Percentiles rank a stretch among this genome's conserved stretches.
Evolutionary conservation across 768 basidiomycete genomes (phyloP).

Genomic region (Boletus speciosus): DNA sequence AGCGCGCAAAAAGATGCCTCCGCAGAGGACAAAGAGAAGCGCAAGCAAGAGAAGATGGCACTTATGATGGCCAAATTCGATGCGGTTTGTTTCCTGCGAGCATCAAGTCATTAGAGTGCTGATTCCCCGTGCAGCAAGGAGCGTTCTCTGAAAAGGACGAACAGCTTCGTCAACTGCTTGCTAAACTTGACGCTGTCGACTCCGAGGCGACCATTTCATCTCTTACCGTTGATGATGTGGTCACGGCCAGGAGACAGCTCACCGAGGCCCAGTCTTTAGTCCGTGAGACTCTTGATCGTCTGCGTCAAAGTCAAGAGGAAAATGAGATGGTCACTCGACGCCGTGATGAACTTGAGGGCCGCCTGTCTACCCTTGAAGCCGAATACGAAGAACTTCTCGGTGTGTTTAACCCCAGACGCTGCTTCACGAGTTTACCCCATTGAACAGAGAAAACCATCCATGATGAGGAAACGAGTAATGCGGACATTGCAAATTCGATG

Average conservation of each 20-base stretch:
- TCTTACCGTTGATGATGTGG: slow-evolving; percentile 73
- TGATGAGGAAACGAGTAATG: slow-evolving; percentile 83
- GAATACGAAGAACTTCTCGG: slow-evolving; percentile 98
- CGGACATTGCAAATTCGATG: slow-evolving; percentile 80
- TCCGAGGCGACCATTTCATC: slow-evolving; percentile 49
- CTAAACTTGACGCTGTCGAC: slow-evolving; percentile 82
- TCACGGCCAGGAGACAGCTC: slow-evolving; percentile 80
- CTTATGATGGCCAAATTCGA: slow-evolving; percentile 99
- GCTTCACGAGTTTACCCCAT: slow-evolving; percentile 8
- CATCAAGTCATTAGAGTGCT: background rate
- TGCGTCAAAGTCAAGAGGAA: slow-evolving; percentile 90
- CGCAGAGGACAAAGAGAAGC: slow-evolving; percentile 96
- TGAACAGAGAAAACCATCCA: slow-evolving; percentile 83
- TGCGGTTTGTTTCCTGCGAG: slow-evolving; percentile 52
- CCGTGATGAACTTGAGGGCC: slow-evolving; percentile 82
- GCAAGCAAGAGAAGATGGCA: slow-evolving; percentile 99
- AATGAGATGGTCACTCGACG: slow-evolving; percentile 78
- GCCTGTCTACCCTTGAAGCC: slow-evolving; percentile 76
- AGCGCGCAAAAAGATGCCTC: slow-evolving; percentile 78
- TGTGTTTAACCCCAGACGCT: slow-evolving; percentile 35
- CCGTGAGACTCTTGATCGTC: slow-evolving; percentile 85
- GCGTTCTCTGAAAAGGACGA: slow-evolving; percentile 95
- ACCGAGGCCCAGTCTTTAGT: slow-evolving; percentile 83
- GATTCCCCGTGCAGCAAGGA: slow-evolving; percentile 58
- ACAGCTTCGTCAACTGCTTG: slow-evolving; percentile 77